phyloP scores from a whole-genome alignment of 371 early-diverging fungal species.

The Ordospora pajunii region DNA sequence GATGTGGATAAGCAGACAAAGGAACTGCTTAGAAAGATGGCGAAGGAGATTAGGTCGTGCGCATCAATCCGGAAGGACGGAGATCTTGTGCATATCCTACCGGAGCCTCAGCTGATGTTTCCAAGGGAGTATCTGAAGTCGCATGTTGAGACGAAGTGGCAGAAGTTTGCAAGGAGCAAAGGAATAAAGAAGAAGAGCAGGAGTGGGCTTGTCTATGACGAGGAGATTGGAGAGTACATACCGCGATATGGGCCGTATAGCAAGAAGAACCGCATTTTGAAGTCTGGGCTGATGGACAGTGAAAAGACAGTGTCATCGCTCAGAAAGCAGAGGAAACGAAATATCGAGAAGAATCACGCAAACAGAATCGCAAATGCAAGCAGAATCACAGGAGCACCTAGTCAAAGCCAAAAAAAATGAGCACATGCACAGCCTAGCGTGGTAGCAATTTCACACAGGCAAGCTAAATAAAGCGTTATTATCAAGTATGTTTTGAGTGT shows the following conservation, averaged over 20 bases:
- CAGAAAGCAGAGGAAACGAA: slow-evolving; percentile 25
- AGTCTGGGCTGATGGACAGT: slow-evolving; percentile 79
- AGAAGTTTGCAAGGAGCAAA: slow-evolving; percentile 91
- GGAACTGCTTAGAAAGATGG: slow-evolving; percentile 2
- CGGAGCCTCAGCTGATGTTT: neutral
- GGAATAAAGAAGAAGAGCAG: slow-evolving; percentile 75
- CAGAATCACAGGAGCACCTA: neutral
- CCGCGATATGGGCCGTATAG: slow-evolving; percentile 80
- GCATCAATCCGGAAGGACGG: slow-evolving; percentile 1
- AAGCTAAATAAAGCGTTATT: too few species aligned
- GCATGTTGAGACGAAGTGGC: slow-evolving; percentile 75
- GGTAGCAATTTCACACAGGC: too few species aligned
- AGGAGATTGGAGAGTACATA: slow-evolving; percentile 71
- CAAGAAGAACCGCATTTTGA: slow-evolving; percentile 64
- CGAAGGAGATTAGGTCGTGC: slow-evolving; percentile 19
- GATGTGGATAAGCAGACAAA: slow-evolving; percentile 2
- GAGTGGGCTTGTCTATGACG: slow-evolving; percentile 73
- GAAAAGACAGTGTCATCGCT: slow-evolving; percentile 56
- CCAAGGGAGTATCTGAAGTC: slow-evolving; percentile 10
- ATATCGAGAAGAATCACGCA: slow-evolving; percentile 28
- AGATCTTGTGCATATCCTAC: slow-evolving; percentile 21
- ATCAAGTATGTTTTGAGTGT: too few species aligned
- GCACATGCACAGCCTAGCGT: too few species aligned
- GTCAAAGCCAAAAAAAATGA: too few species aligned
- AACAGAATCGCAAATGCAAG: slow-evolving; percentile 14